Conservation (phyloP, 805 yeast species). For the Zygoascus bituminiphila region DNA sequence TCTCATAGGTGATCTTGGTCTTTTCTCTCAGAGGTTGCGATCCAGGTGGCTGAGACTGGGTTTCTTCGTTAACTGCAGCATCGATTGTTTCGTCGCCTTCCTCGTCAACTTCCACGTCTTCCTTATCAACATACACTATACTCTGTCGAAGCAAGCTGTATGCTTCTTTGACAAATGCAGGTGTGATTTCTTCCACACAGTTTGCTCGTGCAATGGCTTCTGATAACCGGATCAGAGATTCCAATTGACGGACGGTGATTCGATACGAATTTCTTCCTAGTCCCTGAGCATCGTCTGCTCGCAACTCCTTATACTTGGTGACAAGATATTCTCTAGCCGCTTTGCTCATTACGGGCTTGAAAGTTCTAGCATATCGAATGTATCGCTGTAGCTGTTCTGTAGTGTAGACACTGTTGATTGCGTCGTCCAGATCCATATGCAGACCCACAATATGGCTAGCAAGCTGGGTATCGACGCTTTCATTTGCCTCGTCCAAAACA, state of each 20-base stretch:
- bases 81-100: slow-evolving; percentile 33
- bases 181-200: slow-evolving; percentile 80
- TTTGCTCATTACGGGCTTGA: slow-evolving; percentile 79
- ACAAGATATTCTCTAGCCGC: slow-evolving; percentile 75
- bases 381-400: slow-evolving; percentile 84
- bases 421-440: slow-evolving; percentile 85
- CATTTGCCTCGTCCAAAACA: slow-evolving; percentile 90
- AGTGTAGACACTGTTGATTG: slow-evolving; percentile 80
- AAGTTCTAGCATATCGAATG: slow-evolving; percentile 85
- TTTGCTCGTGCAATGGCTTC: slow-evolving; percentile 98
- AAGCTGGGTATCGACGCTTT: slow-evolving; percentile 75
- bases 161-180: slow-evolving; percentile 86
- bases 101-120: slow-evolving; percentile 82
- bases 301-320: slow-evolving; percentile 69
- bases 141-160: slow-evolving; percentile 83
- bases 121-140: slow-evolving; percentile 88
- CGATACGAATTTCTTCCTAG: slow-evolving; percentile 73
- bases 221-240: slow-evolving; percentile 82
- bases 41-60: slow-evolving; percentile 5
- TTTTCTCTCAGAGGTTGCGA: slow-evolving; percentile 23
- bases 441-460: slow-evolving; percentile 90
- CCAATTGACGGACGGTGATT: slow-evolving; percentile 95
- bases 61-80: slow-evolving; percentile 14
- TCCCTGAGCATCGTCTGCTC: slow-evolving; percentile 88
- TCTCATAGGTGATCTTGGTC: slow-evolving; percentile 69